Percentiles rank a stretch among this genome's conserved stretches.
phyloP scores from a whole-genome alignment of 176 grass and related monocot species.

The Oryza glaberrima region DNA sequence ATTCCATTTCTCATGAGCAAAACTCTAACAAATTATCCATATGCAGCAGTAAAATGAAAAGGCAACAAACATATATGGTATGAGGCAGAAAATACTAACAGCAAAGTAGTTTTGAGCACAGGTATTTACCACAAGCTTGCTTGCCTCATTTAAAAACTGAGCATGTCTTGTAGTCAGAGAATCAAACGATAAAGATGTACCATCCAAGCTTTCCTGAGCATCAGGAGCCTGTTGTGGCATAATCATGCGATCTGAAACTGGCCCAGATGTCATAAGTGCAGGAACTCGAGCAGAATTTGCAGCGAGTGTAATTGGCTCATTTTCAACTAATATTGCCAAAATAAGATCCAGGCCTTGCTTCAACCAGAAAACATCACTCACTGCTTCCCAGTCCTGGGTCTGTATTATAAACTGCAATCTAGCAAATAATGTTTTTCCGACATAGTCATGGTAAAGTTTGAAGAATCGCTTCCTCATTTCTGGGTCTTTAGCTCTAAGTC shows the following conservation, averaged over 20 bases:
- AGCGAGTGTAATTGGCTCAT: constrained; percentile 86
- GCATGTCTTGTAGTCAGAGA: constrained; percentile 78
- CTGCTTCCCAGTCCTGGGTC: constrained; percentile 93
- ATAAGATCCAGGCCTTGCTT: constrained; percentile 98
- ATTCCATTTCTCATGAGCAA: neutral
- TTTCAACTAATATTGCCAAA: constrained; percentile 93
- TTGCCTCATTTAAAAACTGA: constrained; percentile 87
- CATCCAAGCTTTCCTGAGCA: constrained; percentile 65
- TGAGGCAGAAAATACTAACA: neutral
- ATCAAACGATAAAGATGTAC: constrained; percentile 72
- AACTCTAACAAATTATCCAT: neutral
- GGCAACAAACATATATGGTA: constrained; percentile 16
- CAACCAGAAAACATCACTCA: constrained; percentile 97
- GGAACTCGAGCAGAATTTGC: constrained; percentile 93
- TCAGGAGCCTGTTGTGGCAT: constrained; percentile 66
- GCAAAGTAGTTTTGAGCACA: neutral
- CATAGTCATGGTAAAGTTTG: constrained; percentile 83
- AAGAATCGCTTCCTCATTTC: constrained; percentile 89
- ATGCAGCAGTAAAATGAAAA: constrained; percentile 9
- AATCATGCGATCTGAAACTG: constrained; percentile 58
- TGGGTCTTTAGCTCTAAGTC: constrained; percentile 93
- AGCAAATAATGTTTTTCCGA: constrained; percentile 75
- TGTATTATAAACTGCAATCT: constrained; percentile 99
- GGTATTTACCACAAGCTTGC: constrained; percentile 81
- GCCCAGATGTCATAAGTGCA: constrained; percentile 67